Evolutionary conservation across 306 rosid genomes (phyloP), one percentile per base, ranked within the genome.

Genomic region (Cucurbita ficifolia): DNA sequence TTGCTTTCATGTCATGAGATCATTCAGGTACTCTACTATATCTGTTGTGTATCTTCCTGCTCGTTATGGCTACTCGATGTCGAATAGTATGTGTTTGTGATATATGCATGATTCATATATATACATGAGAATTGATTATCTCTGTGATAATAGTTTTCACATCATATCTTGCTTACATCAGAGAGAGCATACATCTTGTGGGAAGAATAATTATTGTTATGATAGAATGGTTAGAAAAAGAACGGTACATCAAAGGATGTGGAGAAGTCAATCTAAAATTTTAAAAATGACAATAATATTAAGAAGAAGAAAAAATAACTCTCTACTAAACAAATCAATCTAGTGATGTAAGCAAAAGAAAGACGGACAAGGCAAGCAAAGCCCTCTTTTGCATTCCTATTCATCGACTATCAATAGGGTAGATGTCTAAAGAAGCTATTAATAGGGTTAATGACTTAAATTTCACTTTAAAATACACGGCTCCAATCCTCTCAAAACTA

Each of bases 131-230:
- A 4, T 39, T 21, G 46, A 59, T 56, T 45, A 14, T 36, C 46
- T 10, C 11, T 14, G 5, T 17, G 68, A 56, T 54, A 72, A 73
- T 73, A 56, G 21, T 73, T 53, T 73, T 10, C 68, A 56, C 16
- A 73, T 56, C 52, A 73, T 52, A 43, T 55, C 33, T 52, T 73
- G 52, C 40, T 52, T 54, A 54, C 76, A 74, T 74, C 77, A 74
- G 62, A 72, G 75, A 71, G 16, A 53, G 62, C 48, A 72, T 33
- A 72, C 61, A 72, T 72, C 38, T 35, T 72, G 62, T 71, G 46
- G 49, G 75, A 36, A 14, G 49, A 52, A 51, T 72, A 72, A 52
- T 72, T 53, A 51, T 72, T 72, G 19, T 35, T 6, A 38, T 53
- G 75, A 18, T 72, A 10, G 75, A 71, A 71, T 71, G 61, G 38